phyloP scores from a whole-genome alignment of 2,329 filamentous ascomycete genomes.

The Curvularia verruculosa region DNA sequence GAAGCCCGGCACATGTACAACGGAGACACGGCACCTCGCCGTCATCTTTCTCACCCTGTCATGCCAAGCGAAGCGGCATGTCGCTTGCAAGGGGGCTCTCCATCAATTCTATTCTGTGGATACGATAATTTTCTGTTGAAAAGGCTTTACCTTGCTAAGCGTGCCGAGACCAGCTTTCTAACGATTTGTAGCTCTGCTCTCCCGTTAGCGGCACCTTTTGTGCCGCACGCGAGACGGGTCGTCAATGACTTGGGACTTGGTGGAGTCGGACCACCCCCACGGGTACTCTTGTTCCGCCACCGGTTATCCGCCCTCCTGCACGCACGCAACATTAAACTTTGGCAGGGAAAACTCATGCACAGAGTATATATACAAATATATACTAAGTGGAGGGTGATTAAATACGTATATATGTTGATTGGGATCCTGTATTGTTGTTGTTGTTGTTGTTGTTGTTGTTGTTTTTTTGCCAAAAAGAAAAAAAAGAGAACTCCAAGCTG shows the following conservation, averaged over 20 bases:
- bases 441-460: too few relatives aligned
- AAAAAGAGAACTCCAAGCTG: background rate
- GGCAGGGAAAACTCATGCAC: background rate
- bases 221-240: too few relatives aligned
- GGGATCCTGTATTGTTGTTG: too few relatives aligned
- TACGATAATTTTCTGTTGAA: background rate
- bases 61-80: background rate
- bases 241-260: background rate
- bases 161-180: slow-evolving; percentile 1
- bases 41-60: background rate
- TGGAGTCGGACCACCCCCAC: background rate
- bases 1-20: slow-evolving; percentile 4
- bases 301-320: background rate
- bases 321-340: background rate
- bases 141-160: slow-evolving; percentile 4
- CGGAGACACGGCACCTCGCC: background rate
- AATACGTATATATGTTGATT: too few relatives aligned
- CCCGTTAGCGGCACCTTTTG: background rate
- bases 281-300: background rate
- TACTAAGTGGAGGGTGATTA: too few relatives aligned
- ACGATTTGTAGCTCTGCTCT: slow-evolving; percentile 3
- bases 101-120: background rate
- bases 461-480: too few relatives aligned
- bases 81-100: background rate
- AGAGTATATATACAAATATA: background rate